Percentiles rank a stretch among this genome's conserved stretches.
Conservation (phyloP, 306 rosid species). For the Rubus parviflorus region DNA sequence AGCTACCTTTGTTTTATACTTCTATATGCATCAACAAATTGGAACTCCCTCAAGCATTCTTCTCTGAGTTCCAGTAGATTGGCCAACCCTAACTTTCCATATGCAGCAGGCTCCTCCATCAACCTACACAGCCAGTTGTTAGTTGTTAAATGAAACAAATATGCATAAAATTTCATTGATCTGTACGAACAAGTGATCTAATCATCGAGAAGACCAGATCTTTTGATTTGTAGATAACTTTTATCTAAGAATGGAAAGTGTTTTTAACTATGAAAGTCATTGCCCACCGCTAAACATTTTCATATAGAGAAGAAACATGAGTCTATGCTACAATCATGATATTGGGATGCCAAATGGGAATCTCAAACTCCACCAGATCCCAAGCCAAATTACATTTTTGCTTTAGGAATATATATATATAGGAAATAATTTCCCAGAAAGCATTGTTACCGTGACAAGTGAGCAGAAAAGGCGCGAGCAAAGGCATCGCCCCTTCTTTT, state of each 20-base stretch:
- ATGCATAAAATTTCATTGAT: conserved; percentile 5
- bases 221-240: neutral
- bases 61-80: conserved; percentile 96
- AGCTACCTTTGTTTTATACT: conserved; percentile 91
- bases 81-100: conserved; percentile 92
- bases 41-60: conserved; percentile 99
- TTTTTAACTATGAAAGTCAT: neutral
- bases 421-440: conserved; percentile 12
- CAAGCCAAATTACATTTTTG: neutral
- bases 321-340: neutral
- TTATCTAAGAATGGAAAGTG: neutral
- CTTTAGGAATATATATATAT: neutral
- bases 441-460: conserved; percentile 69
- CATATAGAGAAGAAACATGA: neutral
- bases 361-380: neutral
- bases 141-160: conserved; percentile 6
- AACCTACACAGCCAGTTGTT: conserved; percentile 52
- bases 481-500: conserved; percentile 97
- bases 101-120: conserved; percentile 98
- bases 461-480: conserved; percentile 95
- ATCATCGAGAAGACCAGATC: neutral
- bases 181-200: neutral
- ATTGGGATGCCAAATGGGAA: neutral
- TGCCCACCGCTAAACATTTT: neutral
- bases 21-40: conserved; percentile 89